Conservation (phyloP, 2,329 filamentous ascomycete genomes). For the Aspergillus luchuensis region DNA sequence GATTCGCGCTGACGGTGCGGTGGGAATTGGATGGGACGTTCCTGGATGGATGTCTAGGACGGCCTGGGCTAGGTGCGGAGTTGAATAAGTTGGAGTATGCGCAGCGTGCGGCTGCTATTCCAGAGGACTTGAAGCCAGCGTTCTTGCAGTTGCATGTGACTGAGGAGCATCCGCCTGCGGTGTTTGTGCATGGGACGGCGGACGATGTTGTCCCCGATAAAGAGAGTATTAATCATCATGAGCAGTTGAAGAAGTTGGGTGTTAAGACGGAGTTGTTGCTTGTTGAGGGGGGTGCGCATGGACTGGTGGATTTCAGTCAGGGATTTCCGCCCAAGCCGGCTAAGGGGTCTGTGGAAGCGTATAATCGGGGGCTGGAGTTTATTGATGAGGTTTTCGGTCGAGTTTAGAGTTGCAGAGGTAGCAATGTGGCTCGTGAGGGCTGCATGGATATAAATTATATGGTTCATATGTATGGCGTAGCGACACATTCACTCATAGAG, state of each 20-base stretch:
- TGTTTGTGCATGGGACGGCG: slow-evolving; percentile 25
- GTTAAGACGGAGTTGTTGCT: slow-evolving; percentile 19
- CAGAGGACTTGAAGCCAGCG: slow-evolving; percentile 16
- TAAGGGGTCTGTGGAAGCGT: slow-evolving; percentile 16
- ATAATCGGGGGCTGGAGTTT: slow-evolving; percentile 22
- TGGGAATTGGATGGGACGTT: slow-evolving; percentile 26
- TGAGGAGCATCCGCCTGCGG: slow-evolving; percentile 19
- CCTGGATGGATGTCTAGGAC: slow-evolving; percentile 21
- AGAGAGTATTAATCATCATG: slow-evolving; percentile 23
- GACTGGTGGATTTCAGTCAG: slow-evolving; percentile 15
- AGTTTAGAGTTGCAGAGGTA: not conserved
- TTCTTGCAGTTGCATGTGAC: slow-evolving; percentile 22
- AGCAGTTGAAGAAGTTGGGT: slow-evolving; percentile 19
- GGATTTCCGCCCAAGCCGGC: slow-evolving; percentile 3
- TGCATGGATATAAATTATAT: no score
- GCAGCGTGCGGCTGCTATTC: slow-evolving; percentile 15
- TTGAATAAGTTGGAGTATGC: slow-evolving; percentile 17
- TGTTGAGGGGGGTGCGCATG: slow-evolving; percentile 21
- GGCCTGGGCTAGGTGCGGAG: slow-evolving; percentile 14
- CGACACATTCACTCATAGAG: no score
- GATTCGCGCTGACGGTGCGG: slow-evolving; percentile 23
- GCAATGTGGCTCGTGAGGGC: no score
- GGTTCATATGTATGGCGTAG: no score
- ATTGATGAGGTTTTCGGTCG: slow-evolving; percentile 14
- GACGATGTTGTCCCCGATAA: slow-evolving; percentile 25